Percentiles rank a stretch among this genome's conserved stretches.
These are phyloP conservation scores for Apiospora aurea DNA, from an alignment of 2,329 filamentous ascomycete species.

Conservation along the genomic window DNA sequence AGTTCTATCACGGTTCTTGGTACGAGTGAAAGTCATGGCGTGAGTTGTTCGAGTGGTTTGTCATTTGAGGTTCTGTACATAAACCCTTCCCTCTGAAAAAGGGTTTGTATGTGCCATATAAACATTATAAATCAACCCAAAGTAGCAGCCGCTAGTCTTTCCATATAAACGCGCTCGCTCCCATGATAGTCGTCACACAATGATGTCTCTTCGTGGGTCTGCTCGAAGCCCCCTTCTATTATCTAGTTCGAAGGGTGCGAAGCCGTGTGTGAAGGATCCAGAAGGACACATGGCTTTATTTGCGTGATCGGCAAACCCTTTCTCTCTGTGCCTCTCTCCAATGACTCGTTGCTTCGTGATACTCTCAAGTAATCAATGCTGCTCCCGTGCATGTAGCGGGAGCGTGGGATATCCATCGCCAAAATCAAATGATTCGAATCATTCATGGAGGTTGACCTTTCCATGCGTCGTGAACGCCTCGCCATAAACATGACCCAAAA, in stretches of 20 bases:
- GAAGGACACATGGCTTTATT: neutral
- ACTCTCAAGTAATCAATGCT: conserved; percentile 24
- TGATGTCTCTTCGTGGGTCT: conserved; percentile 3
- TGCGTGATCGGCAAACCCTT: neutral
- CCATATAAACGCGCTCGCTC: conserved; percentile 19
- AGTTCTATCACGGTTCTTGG: neutral
- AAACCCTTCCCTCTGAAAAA: conserved; percentile 10
- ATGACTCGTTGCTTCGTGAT: conserved; percentile 9
- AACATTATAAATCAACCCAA: conserved; percentile 16
- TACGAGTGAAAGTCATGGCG: neutral
- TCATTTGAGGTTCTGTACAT: conserved; percentile 15
- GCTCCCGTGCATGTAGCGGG: conserved; percentile 23
- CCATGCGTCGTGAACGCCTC: conserved; percentile 27
- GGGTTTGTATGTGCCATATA: conserved; percentile 5
- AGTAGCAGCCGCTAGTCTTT: conserved; percentile 9
- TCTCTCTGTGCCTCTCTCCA: neutral
- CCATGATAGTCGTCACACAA: conserved; percentile 15
- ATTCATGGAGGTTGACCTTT: conserved; percentile 4
- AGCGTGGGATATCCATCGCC: conserved; percentile 26
- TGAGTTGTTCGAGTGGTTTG: neutral
- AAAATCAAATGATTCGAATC: conserved; percentile 20
- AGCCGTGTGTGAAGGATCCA: neutral
- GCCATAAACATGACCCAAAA: conserved; percentile 25
- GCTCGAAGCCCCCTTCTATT: neutral
- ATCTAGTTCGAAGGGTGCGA: neutral